These are phyloP conservation scores for Cladosporium sp. DNA, from an alignment of 2,329 filamentous ascomycete genomes.

Conservation along the genomic window DNA sequence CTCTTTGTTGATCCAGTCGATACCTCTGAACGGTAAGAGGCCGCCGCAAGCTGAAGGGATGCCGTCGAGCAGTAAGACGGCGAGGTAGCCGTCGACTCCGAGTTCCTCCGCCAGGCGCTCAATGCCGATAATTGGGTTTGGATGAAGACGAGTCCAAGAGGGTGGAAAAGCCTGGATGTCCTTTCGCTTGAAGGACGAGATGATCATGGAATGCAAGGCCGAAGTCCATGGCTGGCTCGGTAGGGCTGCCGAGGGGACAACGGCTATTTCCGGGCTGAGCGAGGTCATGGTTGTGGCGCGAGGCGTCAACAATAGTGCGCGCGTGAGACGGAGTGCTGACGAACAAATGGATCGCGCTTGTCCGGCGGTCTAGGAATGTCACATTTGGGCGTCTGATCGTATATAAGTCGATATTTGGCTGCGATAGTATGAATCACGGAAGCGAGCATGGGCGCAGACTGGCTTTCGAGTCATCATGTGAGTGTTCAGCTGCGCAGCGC, in stretches of 20 bases:
- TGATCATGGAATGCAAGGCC: conserved; percentile 18
- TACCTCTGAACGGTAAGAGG: conserved; percentile 18
- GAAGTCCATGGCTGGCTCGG: conserved; percentile 18
- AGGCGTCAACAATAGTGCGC: too few relatives aligned
- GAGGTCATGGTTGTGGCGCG: not conserved
- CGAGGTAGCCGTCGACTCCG: conserved; percentile 15
- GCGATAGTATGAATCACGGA: too few relatives aligned
- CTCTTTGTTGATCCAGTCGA: conserved; percentile 17
- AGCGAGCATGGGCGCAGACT: too few relatives aligned
- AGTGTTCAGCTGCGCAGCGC: too few relatives aligned
- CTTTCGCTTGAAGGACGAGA: conserved; percentile 16
- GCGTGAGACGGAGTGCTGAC: too few relatives aligned
- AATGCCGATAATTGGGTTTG: conserved; percentile 13
- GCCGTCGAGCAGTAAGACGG: conserved; percentile 14
- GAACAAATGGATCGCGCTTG: too few relatives aligned
- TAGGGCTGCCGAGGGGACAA: conserved; percentile 14
- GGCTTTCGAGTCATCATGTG: too few relatives aligned
- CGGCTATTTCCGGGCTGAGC: conserved; percentile 5
- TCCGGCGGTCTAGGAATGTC: too few relatives aligned
- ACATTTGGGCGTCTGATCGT: too few relatives aligned
- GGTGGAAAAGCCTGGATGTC: conserved; percentile 18
- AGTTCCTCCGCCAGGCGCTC: conserved; percentile 18
- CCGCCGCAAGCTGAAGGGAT: conserved; percentile 19
- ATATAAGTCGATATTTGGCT: too few relatives aligned
- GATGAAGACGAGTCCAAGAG: conserved; percentile 21